These are phyloP conservation scores for Erodium moschatum DNA, from an alignment of 441 rosid species.

Conservation along the genomic window DNA sequence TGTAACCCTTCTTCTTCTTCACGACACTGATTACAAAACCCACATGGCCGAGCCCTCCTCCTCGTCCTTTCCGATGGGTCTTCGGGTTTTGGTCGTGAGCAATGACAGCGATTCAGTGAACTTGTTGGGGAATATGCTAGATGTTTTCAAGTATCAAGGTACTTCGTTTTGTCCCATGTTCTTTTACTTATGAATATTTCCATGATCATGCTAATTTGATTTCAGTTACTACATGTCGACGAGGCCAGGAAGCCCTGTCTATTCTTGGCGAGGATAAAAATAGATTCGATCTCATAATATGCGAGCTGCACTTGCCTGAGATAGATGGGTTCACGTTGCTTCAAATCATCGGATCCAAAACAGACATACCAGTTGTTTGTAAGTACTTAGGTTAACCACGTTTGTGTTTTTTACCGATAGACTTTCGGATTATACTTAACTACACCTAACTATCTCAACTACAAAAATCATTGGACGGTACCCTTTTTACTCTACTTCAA, in stretches of 20 bases:
- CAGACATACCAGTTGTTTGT: conserved; percentile 29
- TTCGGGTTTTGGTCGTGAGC: conserved; percentile 29
- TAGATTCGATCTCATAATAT: conserved; percentile 29
- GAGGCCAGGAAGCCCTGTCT: conserved; percentile 25
- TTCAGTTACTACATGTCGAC: conserved; percentile 26
- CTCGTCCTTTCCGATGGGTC: conserved; percentile 11
- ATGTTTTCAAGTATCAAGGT: conserved; percentile 22
- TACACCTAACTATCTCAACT: no score
- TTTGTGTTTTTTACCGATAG: not conserved
- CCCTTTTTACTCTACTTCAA: no score
- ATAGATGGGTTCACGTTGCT: conserved; percentile 33
- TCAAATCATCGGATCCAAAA: conserved; percentile 15
- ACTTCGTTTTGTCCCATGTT: not conserved
- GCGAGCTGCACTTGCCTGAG: conserved; percentile 29
- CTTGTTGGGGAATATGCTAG: conserved; percentile 21
- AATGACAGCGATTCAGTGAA: conserved; percentile 21
- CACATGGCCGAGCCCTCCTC: not conserved
- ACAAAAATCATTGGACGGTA: no score
- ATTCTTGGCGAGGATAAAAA: conserved; percentile 24
- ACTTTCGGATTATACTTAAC: no score
- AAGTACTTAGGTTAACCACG: conserved; percentile 13
- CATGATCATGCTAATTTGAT: not conserved
- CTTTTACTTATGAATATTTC: not conserved
- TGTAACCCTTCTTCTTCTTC: no score
- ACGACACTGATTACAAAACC: no score